These are phyloP conservation scores for Exophiala bonariae DNA, from an alignment of 2,329 filamentous ascomycete genomes.

Conservation along the genomic window DNA sequence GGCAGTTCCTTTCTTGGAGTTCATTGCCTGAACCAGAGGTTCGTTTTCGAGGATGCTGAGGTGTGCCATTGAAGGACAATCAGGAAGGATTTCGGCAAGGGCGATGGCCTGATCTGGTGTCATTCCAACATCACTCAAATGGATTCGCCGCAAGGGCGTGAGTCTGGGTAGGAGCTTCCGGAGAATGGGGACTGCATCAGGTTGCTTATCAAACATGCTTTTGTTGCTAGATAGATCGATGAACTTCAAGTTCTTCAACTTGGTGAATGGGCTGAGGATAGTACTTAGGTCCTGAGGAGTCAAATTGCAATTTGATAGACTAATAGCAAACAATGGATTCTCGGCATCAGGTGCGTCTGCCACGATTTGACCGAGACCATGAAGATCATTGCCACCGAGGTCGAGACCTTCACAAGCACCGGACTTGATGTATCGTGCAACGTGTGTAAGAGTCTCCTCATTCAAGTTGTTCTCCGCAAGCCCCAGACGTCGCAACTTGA, in stretches of 20 bases:
- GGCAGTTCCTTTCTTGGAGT: conserved; percentile 71
- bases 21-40: conserved; percentile 67
- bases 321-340: conserved; percentile 73
- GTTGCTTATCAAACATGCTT: conserved; percentile 70
- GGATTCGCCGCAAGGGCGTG: conserved; percentile 74
- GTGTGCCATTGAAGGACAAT: conserved; percentile 78
- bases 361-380: conserved; percentile 46
- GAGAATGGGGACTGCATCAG: conserved; percentile 72
- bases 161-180: conserved; percentile 84
- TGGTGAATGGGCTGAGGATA: conserved; percentile 71
- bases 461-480: conserved; percentile 81
- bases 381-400: conserved; percentile 77
- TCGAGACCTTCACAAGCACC: conserved; percentile 85
- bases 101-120: conserved; percentile 86
- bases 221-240: conserved; percentile 91
- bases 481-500: conserved; percentile 75
- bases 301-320: conserved; percentile 82
- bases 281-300: conserved; percentile 69
- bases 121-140: conserved; percentile 81
- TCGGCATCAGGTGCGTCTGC: conserved; percentile 52
- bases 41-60: conserved; percentile 84
- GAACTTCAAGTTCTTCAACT: conserved; percentile 75
- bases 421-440: conserved; percentile 72
- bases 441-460: conserved; percentile 70
- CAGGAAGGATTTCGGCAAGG: conserved; percentile 84